A percentile compares a stretch with the other conserved stretches of the same genome.
Evolutionary conservation across 1,139 yeast species (phyloP).

Genomic region (Ogataea hybrid): DNA sequence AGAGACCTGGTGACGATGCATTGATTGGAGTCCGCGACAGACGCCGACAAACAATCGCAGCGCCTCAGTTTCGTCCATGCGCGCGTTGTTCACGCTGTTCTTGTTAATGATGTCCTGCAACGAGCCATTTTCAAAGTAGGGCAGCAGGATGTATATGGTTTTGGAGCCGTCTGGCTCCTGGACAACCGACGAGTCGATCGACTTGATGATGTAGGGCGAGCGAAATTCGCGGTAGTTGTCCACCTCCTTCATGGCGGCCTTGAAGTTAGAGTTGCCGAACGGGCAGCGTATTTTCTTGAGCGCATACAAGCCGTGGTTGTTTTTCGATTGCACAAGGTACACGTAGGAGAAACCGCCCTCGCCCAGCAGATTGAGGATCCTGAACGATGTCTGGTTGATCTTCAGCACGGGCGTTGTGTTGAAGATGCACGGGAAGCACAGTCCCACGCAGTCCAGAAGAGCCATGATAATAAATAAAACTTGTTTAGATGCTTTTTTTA

Average conservation of each 20-base stretch:
- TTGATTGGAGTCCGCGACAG: slow-evolving; percentile 68
- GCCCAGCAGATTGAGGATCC: slow-evolving; percentile 69
- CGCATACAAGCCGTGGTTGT: slow-evolving; percentile 57
- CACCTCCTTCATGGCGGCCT: slow-evolving; percentile 73
- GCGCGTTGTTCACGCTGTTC: slow-evolving; percentile 53
- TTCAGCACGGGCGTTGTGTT: slow-evolving; percentile 42
- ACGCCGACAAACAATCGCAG: slow-evolving; percentile 62
- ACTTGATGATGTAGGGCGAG: slow-evolving; percentile 63
- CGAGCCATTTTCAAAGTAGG: slow-evolving; percentile 70
- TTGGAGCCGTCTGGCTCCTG: slow-evolving; percentile 79
- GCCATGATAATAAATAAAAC: slow-evolving; percentile 5
- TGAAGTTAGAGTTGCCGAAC: slow-evolving; percentile 74
- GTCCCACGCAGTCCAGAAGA: slow-evolving; percentile 16
- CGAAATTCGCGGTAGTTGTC: slow-evolving; percentile 70
- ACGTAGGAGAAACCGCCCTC: slow-evolving; percentile 92
- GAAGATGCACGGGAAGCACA: slow-evolving; percentile 36
- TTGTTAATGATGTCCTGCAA: slow-evolving; percentile 74
- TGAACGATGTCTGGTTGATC: slow-evolving; percentile 51
- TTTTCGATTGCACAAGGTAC: slow-evolving; percentile 64
- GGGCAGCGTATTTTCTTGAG: slow-evolving; percentile 86
- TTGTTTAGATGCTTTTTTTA: slow-evolving; percentile 1
- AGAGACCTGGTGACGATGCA: slow-evolving; percentile 61
- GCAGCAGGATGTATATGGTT: slow-evolving; percentile 74
- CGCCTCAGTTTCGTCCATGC: slow-evolving; percentile 61
- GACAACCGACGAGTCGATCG: slow-evolving; percentile 67